Percentiles rank a stretch among this genome's conserved stretches.
phyloP scores from a whole-genome alignment of 2,329 filamentous ascomycete species.

The Fusarium cicatricum region DNA sequence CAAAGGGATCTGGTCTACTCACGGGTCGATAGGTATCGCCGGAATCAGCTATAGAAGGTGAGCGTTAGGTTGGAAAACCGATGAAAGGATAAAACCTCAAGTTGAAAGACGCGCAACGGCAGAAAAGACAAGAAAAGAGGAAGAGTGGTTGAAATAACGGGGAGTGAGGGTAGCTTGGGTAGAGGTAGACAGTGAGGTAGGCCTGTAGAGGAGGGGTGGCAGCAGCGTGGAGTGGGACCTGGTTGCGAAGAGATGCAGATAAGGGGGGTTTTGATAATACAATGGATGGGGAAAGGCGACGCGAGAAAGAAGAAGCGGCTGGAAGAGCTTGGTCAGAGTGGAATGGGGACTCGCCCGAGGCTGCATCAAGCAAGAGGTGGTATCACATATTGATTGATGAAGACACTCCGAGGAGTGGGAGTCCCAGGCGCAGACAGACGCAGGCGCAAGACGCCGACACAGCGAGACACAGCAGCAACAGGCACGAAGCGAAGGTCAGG shows the following conservation, averaged over 20 bases:
- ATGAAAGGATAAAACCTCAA: conserved; percentile 37
- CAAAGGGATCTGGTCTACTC: conserved; percentile 48
- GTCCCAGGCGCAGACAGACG: conserved; percentile 25
- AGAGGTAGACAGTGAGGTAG: conserved; percentile 31
- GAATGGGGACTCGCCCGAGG: conserved; percentile 44
- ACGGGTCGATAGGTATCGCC: conserved; percentile 69
- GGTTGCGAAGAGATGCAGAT: conserved; percentile 56
- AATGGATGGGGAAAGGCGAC: conserved; percentile 45
- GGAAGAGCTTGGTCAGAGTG: conserved; percentile 42
- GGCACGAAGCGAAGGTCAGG: conserved; percentile 9
- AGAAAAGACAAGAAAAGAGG: conserved; percentile 38
- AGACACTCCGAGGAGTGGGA: conserved; percentile 44
- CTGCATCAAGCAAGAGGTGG: conserved; percentile 47
- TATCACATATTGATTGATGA: conserved; percentile 49
- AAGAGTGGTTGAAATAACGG: conserved; percentile 46
- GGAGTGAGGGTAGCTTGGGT: conserved; percentile 43
- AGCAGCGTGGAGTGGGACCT: conserved; percentile 52
- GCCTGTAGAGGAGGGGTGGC: conserved; percentile 48
- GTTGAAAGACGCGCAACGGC: conserved; percentile 36
- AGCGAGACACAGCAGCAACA: conserved; percentile 31
- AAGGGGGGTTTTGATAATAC: conserved; percentile 50
- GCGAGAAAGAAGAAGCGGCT: conserved; percentile 42
- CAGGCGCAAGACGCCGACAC: conserved; percentile 16
- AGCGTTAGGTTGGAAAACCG: conserved; percentile 37
- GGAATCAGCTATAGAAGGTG: conserved; percentile 64